Evolutionary conservation across 1,139 yeast genomes (phyloP), one percentile per base, ranked within the genome.

Genomic region (Arxiozyma heterogenica): DNA sequence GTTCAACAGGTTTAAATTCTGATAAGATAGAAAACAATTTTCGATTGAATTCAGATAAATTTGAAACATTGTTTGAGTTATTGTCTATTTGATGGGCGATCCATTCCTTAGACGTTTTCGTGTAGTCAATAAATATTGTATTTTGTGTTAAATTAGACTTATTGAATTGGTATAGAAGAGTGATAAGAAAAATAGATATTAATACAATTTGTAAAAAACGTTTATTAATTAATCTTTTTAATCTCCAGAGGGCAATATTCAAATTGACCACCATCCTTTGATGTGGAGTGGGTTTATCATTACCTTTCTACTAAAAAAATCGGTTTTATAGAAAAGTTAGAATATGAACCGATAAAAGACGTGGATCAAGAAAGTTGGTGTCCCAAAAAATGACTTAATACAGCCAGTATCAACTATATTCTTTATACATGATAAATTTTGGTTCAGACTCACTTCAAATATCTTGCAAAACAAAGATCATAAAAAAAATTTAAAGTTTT

Each of bases 1-100:
- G 57, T 9, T 51, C 47, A 27, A 48, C 20, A 12, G 59, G 60
- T 41, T 54, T 54, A 30, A 46, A 52, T 9, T 46, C 43, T 3
- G 39, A 20, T 17, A 57, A n/a, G 8, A 49, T 8, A 20, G 47
- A 41, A 46, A 55, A 57, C n/a, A 57, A 46, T 46, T 46, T 41
- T 22, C 38, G 22, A 46, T 46, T 38, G 23, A 46, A 46, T 38
- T 21, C 34, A 17, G 23, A 38, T 21, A 46, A 21, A 20, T 42
- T 27, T 4, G 43, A 46, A 38, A 38, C 15, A 18, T 38, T 7
- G 18, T 46, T 12, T 15, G n/a, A 6, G 4, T 34, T 3, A 34
- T 34, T 12, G 15, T 34, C 6, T 34, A 12, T 34, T 34, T 34
- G 39, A 11, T 34, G 4, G 6, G 39, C 8, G 17, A n/a, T 12